Percentiles rank a stretch among this genome's conserved stretches.
These are phyloP conservation scores for Macrophomina tecta DNA, from an alignment of 2,329 filamentous ascomycete genomes.

Conservation along the genomic window DNA sequence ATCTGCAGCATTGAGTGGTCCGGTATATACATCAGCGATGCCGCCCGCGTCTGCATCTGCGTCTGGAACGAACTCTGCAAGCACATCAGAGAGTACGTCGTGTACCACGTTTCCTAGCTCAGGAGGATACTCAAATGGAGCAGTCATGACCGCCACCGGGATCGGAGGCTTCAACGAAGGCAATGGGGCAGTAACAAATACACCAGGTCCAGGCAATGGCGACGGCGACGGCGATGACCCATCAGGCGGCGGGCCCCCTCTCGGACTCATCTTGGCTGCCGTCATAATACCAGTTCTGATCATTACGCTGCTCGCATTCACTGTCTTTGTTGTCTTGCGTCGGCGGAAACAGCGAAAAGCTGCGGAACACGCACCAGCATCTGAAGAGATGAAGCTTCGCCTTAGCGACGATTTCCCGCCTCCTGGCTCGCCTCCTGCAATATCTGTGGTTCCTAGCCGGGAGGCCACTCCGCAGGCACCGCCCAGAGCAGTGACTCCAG, in stretches of 20 bases:
- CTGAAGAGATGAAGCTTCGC: slow-evolving; percentile 23
- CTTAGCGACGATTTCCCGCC: slow-evolving; percentile 7
- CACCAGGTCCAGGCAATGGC: not conserved
- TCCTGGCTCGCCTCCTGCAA: not conserved
- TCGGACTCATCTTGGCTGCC: slow-evolving; percentile 8
- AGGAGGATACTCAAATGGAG: not conserved
- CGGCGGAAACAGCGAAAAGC: slow-evolving; percentile 15
- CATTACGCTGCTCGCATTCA: slow-evolving; percentile 3
- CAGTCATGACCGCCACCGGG: not conserved
- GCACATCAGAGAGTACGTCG: slow-evolving; percentile 3
- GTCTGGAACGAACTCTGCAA: not conserved
- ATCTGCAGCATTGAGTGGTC: not conserved
- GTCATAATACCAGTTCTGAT: slow-evolving; percentile 18
- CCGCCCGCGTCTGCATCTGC: no score
- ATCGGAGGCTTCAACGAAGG: not conserved
- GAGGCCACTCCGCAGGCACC: slow-evolving; percentile 5
- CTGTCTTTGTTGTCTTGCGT: slow-evolving; percentile 15
- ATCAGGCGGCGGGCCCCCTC: not conserved
- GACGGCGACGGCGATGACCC: not conserved
- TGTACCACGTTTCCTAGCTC: not conserved
- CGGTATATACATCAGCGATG: not conserved
- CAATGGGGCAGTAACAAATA: slow-evolving; percentile 11
- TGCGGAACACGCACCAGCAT: not conserved
- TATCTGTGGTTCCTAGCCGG: not conserved
- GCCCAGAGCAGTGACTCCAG: not conserved